phyloP scores from a whole-genome alignment of 2,329 filamentous ascomycete species.

The Monilinia laxa region DNA sequence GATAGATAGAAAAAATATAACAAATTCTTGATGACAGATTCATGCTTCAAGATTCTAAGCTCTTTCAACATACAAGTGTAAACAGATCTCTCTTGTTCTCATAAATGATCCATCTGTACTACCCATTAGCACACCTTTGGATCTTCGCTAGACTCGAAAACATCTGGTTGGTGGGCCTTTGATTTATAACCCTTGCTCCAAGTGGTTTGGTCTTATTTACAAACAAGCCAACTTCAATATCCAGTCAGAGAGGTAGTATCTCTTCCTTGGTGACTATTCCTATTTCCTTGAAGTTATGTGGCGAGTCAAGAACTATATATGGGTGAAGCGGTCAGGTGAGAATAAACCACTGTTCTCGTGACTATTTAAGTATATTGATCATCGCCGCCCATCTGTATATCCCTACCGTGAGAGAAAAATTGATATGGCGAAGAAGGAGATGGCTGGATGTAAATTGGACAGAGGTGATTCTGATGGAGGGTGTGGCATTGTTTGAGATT shows the following conservation, averaged over 20 bases:
- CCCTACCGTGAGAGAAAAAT: not conserved
- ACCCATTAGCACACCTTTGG: constrained; percentile 1
- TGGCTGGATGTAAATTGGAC: not conserved
- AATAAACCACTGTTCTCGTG: not conserved
- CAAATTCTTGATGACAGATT: not conserved
- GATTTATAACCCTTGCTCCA: not conserved
- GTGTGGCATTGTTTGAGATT: not conserved
- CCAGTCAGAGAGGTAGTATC: not conserved
- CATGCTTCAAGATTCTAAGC: not conserved
- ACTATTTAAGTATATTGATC: not conserved
- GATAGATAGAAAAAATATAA: not conserved
- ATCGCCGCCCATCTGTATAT: not conserved
- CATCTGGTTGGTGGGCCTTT: not conserved
- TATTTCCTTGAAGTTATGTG: constrained; percentile 7
- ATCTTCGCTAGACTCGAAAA: not conserved
- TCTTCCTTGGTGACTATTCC: constrained; percentile 2
- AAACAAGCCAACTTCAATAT: not conserved
- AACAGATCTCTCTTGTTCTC: constrained; percentile 7
- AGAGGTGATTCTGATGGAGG: not conserved
- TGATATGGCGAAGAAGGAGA: not conserved
- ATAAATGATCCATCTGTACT: constrained; percentile 5
- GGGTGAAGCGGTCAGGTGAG: constrained; percentile 2
- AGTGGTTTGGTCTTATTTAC: not conserved
- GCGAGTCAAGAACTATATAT: not conserved
- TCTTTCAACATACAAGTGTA: constrained; percentile 1